Evolutionary conservation across 2,329 filamentous ascomycete genomes (phyloP).

Genomic region (Clonostachys byssicola): DNA sequence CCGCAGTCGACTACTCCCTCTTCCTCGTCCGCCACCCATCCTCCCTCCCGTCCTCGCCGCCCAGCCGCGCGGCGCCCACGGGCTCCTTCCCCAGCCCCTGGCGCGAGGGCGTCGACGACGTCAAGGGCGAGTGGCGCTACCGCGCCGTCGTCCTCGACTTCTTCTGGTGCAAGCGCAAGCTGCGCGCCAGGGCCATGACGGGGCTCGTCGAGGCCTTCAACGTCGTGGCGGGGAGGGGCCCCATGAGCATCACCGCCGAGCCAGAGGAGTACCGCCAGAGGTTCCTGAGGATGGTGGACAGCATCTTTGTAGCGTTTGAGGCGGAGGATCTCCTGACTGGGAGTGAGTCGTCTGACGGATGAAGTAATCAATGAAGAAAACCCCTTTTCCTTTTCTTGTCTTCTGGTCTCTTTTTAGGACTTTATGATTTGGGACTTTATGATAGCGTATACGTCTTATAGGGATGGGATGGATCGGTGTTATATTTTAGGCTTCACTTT

Average conservation of each 20-base stretch:
- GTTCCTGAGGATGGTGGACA: slow-evolving; percentile 44
- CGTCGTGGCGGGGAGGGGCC: slow-evolving; percentile 56
- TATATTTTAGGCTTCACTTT: no score
- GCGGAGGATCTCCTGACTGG: slow-evolving; percentile 3
- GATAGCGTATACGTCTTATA: no score
- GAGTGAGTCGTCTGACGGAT: neutral
- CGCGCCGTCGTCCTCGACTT: slow-evolving; percentile 68
- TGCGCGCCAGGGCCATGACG: slow-evolving; percentile 63
- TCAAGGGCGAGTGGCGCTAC: slow-evolving; percentile 63
- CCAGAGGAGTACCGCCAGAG: slow-evolving; percentile 61
- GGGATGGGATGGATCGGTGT: no score
- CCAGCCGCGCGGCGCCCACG: neutral
- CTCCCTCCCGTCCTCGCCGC: neutral
- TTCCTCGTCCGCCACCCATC: slow-evolving; percentile 55
- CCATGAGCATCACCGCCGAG: slow-evolving; percentile 72
- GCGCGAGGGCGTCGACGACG: slow-evolving; percentile 57
- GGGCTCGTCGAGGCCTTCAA: slow-evolving; percentile 62
- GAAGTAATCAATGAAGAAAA: neutral
- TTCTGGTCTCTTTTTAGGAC: neutral
- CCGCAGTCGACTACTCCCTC: slow-evolving; percentile 72
- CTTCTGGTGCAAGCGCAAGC: slow-evolving; percentile 73
- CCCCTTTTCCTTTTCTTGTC: neutral
- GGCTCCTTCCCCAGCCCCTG: slow-evolving; percentile 30
- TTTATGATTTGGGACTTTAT: no score
- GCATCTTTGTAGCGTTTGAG: slow-evolving; percentile 29